Conservation (phyloP, 2,329 filamentous ascomycete species). For the Tolypocladium ovalisporum region DNA sequence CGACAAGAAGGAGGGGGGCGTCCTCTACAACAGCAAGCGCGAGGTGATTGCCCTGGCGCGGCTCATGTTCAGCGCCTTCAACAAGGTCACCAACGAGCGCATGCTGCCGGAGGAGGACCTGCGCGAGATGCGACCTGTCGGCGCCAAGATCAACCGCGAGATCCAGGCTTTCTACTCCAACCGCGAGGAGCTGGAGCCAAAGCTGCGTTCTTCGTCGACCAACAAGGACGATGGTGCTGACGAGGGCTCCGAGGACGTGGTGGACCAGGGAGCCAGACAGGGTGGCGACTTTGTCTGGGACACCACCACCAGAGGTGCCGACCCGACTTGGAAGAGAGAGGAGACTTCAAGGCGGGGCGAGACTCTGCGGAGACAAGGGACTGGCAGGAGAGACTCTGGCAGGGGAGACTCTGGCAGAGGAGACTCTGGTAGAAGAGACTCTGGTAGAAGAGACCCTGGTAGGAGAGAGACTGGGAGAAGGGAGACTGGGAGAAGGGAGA, state of each 20-base stretch:
- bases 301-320: constrained; percentile 11
- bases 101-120: constrained; percentile 25
- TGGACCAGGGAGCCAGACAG: constrained; percentile 4
- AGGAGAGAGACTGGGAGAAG: background rate
- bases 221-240: constrained; percentile 2
- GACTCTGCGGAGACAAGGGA: background rate
- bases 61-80: constrained; percentile 32
- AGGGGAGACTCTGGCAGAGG: background rate
- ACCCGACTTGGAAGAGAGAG: background rate
- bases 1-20: constrained; percentile 12
- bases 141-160: constrained; percentile 25
- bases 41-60: constrained; percentile 34
- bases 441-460: background rate
- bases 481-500: background rate
- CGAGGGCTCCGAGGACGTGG: constrained; percentile 8
- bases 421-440: background rate
- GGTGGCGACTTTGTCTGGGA: constrained; percentile 21
- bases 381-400: background rate
- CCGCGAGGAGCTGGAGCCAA: constrained; percentile 22
- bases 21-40: constrained; percentile 22
- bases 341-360: background rate
- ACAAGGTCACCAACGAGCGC: constrained; percentile 29
- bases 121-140: constrained; percentile 18
- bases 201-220: constrained; percentile 9
- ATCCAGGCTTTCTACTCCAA: constrained; percentile 23